These are phyloP conservation scores for Apiotrichum akiyoshidainum DNA, from an alignment of 1,284 basidiomycete genomes.

Conservation along the genomic window DNA sequence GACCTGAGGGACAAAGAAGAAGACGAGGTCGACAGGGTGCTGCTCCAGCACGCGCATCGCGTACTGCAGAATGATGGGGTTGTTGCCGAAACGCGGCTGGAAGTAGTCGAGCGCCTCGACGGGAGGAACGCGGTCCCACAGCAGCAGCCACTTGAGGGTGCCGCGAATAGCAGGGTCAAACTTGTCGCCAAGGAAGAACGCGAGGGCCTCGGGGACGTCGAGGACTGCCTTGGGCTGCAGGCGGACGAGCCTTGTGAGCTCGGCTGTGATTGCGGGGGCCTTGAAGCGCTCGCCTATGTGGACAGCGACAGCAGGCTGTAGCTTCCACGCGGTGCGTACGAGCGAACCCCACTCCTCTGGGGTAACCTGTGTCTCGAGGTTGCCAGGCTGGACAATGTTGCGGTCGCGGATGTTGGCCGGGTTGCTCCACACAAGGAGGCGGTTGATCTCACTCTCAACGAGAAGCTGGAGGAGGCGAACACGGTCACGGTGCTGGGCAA, in stretches of 20 bases:
- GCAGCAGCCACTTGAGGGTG: slow-evolving; percentile 64
- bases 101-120: slow-evolving; percentile 83
- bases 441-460: slow-evolving; percentile 83
- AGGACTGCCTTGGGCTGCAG: slow-evolving; percentile 69
- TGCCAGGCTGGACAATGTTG: slow-evolving; percentile 29
- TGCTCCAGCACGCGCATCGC: slow-evolving; percentile 93
- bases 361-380: not conserved
- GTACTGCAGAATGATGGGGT: slow-evolving; percentile 89
- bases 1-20: slow-evolving; percentile 99
- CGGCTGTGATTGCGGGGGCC: slow-evolving; percentile 59
- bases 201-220: slow-evolving; percentile 73
- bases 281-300: slow-evolving; percentile 86
- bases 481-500: slow-evolving; percentile 60
- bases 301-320: slow-evolving; percentile 77
- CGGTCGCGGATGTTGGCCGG: slow-evolving; percentile 69
- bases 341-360: slow-evolving; percentile 62
- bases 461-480: slow-evolving; percentile 74
- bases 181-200: slow-evolving; percentile 72
- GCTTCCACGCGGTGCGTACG: slow-evolving; percentile 74
- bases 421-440: slow-evolving; percentile 87
- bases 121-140: slow-evolving; percentile 88
- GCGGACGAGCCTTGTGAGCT: slow-evolving; percentile 72
- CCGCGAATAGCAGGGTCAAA: slow-evolving; percentile 51
- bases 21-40: slow-evolving; percentile 89
- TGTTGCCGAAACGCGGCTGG: slow-evolving; percentile 74